Evolutionary conservation across 225 moss, liverwort and hornwort species (phyloP).

Genomic region (Ulota crispa): DNA sequence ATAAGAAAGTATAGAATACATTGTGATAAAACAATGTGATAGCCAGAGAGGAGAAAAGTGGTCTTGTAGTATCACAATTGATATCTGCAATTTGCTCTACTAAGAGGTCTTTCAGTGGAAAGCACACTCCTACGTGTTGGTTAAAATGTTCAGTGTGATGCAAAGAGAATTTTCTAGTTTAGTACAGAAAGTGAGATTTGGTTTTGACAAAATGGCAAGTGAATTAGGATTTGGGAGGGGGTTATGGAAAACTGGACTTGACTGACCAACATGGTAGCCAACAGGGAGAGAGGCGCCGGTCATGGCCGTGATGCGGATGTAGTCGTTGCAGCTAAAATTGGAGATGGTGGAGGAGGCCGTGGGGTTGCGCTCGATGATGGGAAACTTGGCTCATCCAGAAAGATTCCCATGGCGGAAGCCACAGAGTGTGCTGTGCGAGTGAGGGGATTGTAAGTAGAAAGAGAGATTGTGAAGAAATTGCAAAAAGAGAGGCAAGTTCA

Average conservation of each 20-base stretch:
- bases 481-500: neutral
- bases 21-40: neutral
- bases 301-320: slow-evolving; percentile 76
- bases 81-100: neutral
- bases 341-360: slow-evolving; percentile 67
- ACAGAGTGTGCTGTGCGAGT: neutral
- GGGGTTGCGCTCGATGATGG: slow-evolving; percentile 83
- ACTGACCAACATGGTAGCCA: slow-evolving; percentile 70
- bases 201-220: neutral
- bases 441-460: neutral
- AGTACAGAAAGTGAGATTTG: neutral
- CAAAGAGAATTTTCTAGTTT: neutral
- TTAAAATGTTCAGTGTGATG: too few relatives aligned
- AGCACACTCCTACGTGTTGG: too few relatives aligned
- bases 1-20: neutral
- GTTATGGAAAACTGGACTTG: neutral
- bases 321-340: slow-evolving; percentile 81
- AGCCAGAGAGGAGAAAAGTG: too few relatives aligned
- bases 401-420: slow-evolving; percentile 57
- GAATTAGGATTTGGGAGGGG: slow-evolving; percentile 26
- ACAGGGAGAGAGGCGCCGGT: slow-evolving; percentile 77
- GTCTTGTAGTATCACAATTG: neutral
- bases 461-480: neutral
- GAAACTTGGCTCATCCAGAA: slow-evolving; percentile 80
- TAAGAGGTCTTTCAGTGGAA: neutral